Conservation (phyloP, 495 filamentous ascomycete genomes). For the Penicillium waksmanii region DNA sequence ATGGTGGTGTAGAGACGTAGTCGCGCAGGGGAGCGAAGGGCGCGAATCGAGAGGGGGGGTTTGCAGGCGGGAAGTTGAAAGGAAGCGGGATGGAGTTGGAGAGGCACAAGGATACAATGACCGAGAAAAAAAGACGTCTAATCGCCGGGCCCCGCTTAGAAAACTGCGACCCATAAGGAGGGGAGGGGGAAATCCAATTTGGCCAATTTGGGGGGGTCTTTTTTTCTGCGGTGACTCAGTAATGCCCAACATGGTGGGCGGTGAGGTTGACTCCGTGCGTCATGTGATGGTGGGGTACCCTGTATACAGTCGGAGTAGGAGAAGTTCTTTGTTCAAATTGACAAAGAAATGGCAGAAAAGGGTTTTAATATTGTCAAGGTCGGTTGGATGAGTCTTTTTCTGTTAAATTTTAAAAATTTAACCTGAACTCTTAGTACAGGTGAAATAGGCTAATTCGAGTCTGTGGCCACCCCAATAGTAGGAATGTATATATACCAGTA, state of each 20-base stretch:
- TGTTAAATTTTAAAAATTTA: no score
- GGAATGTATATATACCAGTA: no score
- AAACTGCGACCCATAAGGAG: conserved; percentile 49
- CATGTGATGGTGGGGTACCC: no score
- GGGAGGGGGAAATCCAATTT: conserved; percentile 24
- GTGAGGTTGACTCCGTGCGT: conserved; percentile 20
- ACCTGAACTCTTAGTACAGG: no score
- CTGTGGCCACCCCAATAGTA: no score
- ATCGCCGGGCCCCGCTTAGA: conserved; percentile 49
- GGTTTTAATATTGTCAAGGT: no score
- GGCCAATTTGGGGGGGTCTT: conserved; percentile 23
- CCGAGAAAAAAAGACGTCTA: conserved; percentile 36
- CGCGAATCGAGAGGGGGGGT: conserved; percentile 9
- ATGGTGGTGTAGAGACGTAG: conserved; percentile 29
- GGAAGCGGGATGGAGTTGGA: conserved; percentile 20
- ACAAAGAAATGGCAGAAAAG: neutral
- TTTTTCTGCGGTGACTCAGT: conserved; percentile 42
- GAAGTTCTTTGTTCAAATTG: no score
- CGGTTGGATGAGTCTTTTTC: no score
- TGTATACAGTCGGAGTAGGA: no score
- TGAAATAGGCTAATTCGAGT: no score
- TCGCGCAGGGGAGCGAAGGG: conserved; percentile 24
- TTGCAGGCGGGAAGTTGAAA: conserved; percentile 13
- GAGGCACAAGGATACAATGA: neutral
- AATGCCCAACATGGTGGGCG: conserved; percentile 27